Evolutionary conservation across 176 grass and related monocot species (phyloP).

Genomic region (Tuctoria greenei): DNA sequence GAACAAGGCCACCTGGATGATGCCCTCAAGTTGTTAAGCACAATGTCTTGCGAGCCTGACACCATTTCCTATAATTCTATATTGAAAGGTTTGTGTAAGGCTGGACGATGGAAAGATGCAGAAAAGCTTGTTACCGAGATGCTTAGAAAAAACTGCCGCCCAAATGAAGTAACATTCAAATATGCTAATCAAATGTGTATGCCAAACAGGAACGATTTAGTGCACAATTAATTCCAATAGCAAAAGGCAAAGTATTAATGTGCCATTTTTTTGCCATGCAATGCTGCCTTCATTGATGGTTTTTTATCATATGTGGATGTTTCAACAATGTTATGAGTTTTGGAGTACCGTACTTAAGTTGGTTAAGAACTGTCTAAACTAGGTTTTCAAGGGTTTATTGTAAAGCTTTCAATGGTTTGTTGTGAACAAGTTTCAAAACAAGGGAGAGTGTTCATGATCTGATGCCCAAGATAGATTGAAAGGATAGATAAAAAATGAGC

Average conservation of each 20-base stretch:
- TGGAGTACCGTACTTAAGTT: neutral
- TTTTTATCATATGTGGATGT: neutral
- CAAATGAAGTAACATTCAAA: slow-evolving; percentile 66
- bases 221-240: too few relatives aligned
- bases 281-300: neutral
- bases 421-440: too few relatives aligned
- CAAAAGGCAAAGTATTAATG: slow-evolving; percentile 4
- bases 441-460: too few relatives aligned
- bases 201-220: slow-evolving; percentile 33
- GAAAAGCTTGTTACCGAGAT: slow-evolving; percentile 44
- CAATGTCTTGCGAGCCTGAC: slow-evolving; percentile 48
- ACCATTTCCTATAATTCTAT: slow-evolving; percentile 49
- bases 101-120: slow-evolving; percentile 45
- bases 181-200: slow-evolving; percentile 48
- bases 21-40: slow-evolving; percentile 39
- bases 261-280: neutral
- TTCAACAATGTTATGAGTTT: slow-evolving; percentile 1
- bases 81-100: slow-evolving; percentile 54
- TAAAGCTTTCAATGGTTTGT: too few relatives aligned
- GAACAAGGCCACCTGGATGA: slow-evolving; percentile 44
- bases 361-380: too few relatives aligned
- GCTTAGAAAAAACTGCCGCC: slow-evolving; percentile 46
- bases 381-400: too few relatives aligned
- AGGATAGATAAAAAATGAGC: too few relatives aligned
- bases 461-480: too few relatives aligned